A percentile compares a stretch with the other conserved stretches of the same genome.
Evolutionary conservation across 441 rosid species (phyloP).

Genomic region (Raphanus hybrid): DNA sequence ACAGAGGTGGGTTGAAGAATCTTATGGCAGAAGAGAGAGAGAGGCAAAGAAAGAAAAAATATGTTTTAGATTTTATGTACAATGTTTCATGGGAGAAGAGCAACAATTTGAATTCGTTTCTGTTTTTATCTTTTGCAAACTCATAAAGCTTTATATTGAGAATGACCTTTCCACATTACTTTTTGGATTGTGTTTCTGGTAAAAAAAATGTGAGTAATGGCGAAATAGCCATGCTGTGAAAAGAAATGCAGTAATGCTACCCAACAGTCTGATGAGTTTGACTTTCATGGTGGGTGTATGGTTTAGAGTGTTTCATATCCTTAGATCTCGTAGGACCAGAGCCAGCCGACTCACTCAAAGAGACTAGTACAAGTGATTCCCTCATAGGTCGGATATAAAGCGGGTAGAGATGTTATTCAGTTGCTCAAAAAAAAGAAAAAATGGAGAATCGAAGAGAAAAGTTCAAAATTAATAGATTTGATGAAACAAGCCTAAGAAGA

Average conservation of each 20-base stretch:
- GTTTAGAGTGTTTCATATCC: too few relatives aligned
- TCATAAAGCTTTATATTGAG: conserved; percentile 27
- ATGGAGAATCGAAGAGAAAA: neutral
- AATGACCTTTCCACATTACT: neutral
- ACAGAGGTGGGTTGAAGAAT: conserved; percentile 11
- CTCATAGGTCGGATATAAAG: too few relatives aligned
- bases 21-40: conserved; percentile 23
- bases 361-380: too few relatives aligned
- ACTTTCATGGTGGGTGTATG: neutral
- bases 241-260: neutral
- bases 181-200: neutral
- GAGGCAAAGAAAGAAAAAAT: neutral
- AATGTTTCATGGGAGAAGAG: conserved; percentile 32
- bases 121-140: neutral
- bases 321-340: too few relatives aligned
- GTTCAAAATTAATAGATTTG: neutral
- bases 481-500: neutral
- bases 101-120: conserved; percentile 24
- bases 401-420: too few relatives aligned
- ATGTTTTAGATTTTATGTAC: conserved; percentile 34
- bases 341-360: too few relatives aligned
- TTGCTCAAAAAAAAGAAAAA: too few relatives aligned
- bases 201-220: neutral
- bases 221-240: neutral
- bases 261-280: neutral